These are phyloP conservation scores for Lentinula novae-zelandiae DNA, from an alignment of 1,284 basidiomycete species.

Conservation along the genomic window DNA sequence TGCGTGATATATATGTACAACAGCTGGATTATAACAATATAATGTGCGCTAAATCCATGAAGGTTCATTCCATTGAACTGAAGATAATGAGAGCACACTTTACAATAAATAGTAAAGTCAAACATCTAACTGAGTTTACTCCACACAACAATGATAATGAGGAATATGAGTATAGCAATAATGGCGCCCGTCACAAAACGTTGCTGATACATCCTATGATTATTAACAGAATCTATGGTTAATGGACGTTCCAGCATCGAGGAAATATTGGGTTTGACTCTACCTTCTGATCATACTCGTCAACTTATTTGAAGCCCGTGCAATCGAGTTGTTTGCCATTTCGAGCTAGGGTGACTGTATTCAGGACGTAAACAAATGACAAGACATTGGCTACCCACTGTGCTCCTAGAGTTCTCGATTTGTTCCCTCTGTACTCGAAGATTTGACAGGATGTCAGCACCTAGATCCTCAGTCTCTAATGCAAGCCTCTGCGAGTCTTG, in stretches of 20 bases:
- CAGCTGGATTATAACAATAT: slow-evolving; percentile 16
- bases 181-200: slow-evolving; percentile 69
- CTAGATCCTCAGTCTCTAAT: slow-evolving; percentile 94
- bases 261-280: slow-evolving; percentile 6
- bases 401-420: slow-evolving; percentile 91
- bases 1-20: slow-evolving; percentile 21
- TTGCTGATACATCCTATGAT: slow-evolving; percentile 76
- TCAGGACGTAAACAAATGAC: neutral
- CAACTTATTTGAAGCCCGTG: slow-evolving; percentile 69
- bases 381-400: slow-evolving; percentile 39
- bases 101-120: slow-evolving; percentile 18
- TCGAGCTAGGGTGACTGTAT: slow-evolving; percentile 43
- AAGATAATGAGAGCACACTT: neutral
- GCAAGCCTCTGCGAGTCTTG: slow-evolving; percentile 92
- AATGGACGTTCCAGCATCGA: slow-evolving; percentile 12
- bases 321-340: slow-evolving; percentile 68
- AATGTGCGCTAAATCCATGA: slow-evolving; percentile 10
- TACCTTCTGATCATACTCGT: slow-evolving; percentile 78
- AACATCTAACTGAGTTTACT: slow-evolving; percentile 51
- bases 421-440: slow-evolving; percentile 90
- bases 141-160: slow-evolving; percentile 71
- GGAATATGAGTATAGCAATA: slow-evolving; percentile 62
- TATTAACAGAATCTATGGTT: slow-evolving; percentile 33
- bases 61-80: neutral
- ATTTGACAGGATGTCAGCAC: slow-evolving; percentile 88